Evolutionary conservation across 2,329 filamentous ascomycete species (phyloP), one percentile per base, ranked within the genome.

Genomic region (Neopestalotiopsis sp.): DNA sequence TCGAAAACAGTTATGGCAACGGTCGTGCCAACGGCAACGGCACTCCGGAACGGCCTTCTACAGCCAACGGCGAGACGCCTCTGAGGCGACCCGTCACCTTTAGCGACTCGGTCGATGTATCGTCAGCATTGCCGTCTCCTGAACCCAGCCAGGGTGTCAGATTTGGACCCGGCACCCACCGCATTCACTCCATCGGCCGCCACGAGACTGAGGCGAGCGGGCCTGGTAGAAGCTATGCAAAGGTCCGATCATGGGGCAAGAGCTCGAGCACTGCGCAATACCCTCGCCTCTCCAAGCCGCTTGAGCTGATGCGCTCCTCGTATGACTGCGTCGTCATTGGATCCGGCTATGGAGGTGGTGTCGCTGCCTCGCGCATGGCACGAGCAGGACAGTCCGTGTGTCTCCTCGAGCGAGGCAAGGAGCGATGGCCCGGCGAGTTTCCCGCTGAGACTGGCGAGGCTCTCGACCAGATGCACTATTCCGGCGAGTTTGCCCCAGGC

Each of bases 311-410:
- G 75, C 83, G 85, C 32, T 80, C 81, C 67, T 80, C 80, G 6
- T 92, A 93, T 72, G 90, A 92, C 78, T 87, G 87, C 52, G 85
- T 93, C 12, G 88, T 92, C 38, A 88, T 92, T 68, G 90, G 91
- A 1, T 91, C 89, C 10, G 91, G 91, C 1, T 93, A 92, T 76
- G 91, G 91, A 30, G 90, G 89, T 52, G 88, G 86, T 30, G 87
- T 92, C 24, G 90, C 90, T 2, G 90, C 90, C 0, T 88, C 88
- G 28, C 84, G 90, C 12, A 89, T 92, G 85, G 86, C 90, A 3
- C 84, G 90, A 67, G 86, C 86, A 1, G 86, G 83, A 2, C 84
- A 90, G 75, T 85, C 82, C 1, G 90, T 92, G 1, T 91, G 89
- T 69, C 78, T 93, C 20, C 82, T 93, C 1, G 91, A 93, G 75